Base-by-base conservation (phyloP, 2,329 filamentous ascomycete species). In the Nothopassalora personata region DNA sequence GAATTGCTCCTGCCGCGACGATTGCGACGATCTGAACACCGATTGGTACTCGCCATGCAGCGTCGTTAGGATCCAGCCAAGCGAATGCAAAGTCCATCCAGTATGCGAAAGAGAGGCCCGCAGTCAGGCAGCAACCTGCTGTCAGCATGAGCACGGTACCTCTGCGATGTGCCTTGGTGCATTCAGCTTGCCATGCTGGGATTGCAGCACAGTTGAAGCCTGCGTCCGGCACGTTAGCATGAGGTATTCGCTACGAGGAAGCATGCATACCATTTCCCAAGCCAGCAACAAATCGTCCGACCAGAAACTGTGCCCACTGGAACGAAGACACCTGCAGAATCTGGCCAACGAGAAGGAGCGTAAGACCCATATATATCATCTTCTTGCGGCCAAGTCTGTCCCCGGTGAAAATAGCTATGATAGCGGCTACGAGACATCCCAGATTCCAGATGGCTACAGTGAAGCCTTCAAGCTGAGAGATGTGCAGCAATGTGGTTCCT, bases 281-380 rank as follows among this genome's bases (percentile, higher is more conserved):
- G 0, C 76, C 72, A 76, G 83, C 72, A 74, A 82, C 79, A 61
- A 80, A 76, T 56, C 80, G 73, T 5, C 78, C 78, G 13, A 76
- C 76, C 13, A 82, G 73, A 28, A 79, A 76, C 52, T 75, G 73
- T 28, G 71, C 74, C 18, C 79, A 75, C 58, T 73, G 68, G 63
- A 78, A 81, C 1, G 79, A 75, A 9, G 78, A 70, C 15, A 81
- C 72, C 67, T 88, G 86, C 34, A 87, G 79, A 15, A 82, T 74
- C 45, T 83, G 82, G 18, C 84, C 83, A 33, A 85, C 55, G 19
- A 83, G 74, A 77, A 86, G 82, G 61, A 87, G 77, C 7, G 74
- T 61, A 5, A 81, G 80, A 11, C 85, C 85, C 9, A 82, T 75
- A 64, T 86, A 82, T 49, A 85, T 83, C 5, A 79, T 80, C 33